phyloP scores from a whole-genome alignment of 768 basidiomycete genomes.

The Rhodotorula paludigena region DNA sequence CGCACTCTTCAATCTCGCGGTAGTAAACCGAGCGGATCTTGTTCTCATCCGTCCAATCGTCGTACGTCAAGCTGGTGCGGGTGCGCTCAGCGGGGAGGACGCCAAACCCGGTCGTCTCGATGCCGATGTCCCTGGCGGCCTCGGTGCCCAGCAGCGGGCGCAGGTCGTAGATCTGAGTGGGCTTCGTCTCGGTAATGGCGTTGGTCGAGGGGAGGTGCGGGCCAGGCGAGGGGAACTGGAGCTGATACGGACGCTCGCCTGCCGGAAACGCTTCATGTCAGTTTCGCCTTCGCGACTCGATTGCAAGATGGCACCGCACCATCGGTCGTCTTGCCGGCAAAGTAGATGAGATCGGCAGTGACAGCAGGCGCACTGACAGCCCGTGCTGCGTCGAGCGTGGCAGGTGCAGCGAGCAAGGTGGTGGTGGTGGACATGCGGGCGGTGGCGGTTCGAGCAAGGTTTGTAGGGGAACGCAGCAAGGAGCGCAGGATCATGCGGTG shows the following conservation, averaged over 20 bases:
- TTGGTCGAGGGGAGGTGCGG: constrained; percentile 17
- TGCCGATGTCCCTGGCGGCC: constrained; percentile 31
- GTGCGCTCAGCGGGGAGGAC: constrained; percentile 46
- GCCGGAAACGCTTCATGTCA: background rate
- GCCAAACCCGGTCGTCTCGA: constrained; percentile 54
- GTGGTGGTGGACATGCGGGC: background rate
- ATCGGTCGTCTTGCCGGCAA: background rate
- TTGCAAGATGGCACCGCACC: background rate
- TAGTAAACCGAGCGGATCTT: constrained; percentile 60
- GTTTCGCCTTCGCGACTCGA: background rate
- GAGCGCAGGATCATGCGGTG: no score
- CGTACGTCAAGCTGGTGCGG: constrained; percentile 43
- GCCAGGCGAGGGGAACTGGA: constrained; percentile 9
- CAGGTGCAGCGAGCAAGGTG: background rate
- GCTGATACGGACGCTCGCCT: constrained; percentile 26
- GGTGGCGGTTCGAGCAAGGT: background rate
- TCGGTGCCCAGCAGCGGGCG: constrained; percentile 32
- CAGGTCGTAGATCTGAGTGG: constrained; percentile 28
- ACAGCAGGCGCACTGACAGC: no score
- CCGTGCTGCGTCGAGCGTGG: no score
- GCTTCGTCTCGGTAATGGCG: background rate
- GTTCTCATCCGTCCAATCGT: constrained; percentile 54
- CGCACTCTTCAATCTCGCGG: constrained; percentile 55
- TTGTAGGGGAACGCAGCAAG: background rate
- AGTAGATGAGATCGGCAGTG: constrained; percentile 5